A percentile compares a stretch with the other conserved stretches of the same genome.
phyloP scores from a whole-genome alignment of 1,139 yeast genomes.

The Debaryomycetaceae sp. region DNA sequence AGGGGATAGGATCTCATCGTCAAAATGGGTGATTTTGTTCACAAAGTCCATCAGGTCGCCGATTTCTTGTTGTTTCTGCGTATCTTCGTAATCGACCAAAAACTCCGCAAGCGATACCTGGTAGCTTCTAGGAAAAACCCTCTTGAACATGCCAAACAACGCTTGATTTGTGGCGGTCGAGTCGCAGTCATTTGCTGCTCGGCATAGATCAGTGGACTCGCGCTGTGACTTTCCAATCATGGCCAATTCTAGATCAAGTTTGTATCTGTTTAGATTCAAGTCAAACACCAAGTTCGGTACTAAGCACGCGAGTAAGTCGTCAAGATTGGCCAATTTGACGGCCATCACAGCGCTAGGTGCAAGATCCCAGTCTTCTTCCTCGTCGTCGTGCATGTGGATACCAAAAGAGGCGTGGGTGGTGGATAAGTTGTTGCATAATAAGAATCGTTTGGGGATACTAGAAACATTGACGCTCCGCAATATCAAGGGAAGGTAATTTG shows the following conservation, averaged over 20 bases:
- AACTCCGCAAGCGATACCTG: conserved; percentile 23
- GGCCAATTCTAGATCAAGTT: conserved; percentile 6
- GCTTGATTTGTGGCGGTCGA: neutral
- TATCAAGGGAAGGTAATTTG: conserved; percentile 54
- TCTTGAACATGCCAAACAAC: conserved; percentile 7
- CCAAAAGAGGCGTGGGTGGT: conserved; percentile 13
- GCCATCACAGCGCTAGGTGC: conserved; percentile 21
- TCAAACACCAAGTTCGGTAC: conserved; percentile 29
- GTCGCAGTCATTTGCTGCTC: neutral
- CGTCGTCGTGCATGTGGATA: conserved; percentile 20
- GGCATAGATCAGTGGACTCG: neutral
- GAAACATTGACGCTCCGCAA: conserved; percentile 49
- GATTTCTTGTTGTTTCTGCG: conserved; percentile 13
- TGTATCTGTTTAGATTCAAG: conserved; percentile 16
- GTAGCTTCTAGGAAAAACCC: conserved; percentile 25
- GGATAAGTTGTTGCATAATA: conserved; percentile 20
- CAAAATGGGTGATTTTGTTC: conserved; percentile 26
- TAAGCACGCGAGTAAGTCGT: conserved; percentile 24
- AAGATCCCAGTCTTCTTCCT: conserved; percentile 23
- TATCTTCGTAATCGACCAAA: conserved; percentile 11
- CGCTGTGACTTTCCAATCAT: conserved; percentile 1
- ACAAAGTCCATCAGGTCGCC: conserved; percentile 27
- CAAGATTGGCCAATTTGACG: conserved; percentile 15
- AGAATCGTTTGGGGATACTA: conserved; percentile 44
- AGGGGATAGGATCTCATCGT: conserved; percentile 17